Percentiles rank a stretch among this genome's conserved stretches.
These are phyloP conservation scores for Verticillium tricorpus DNA, from an alignment of 2,329 filamentous ascomycete genomes.

Conservation along the genomic window DNA sequence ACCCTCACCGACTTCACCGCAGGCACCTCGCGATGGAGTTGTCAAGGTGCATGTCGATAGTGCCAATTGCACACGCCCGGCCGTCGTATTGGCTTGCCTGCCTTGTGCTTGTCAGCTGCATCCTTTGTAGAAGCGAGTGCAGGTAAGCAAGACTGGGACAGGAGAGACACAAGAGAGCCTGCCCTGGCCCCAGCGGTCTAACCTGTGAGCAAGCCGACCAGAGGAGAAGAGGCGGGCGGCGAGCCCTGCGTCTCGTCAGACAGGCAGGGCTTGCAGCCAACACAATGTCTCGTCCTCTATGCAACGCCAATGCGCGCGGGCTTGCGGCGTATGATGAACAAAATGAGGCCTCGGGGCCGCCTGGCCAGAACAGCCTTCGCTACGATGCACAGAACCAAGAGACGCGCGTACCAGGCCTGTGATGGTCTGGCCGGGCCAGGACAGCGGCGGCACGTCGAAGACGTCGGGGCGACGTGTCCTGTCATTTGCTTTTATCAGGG, in stretches of 20 bases:
- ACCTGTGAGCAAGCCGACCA: background rate
- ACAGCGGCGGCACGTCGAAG: background rate
- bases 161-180: background rate
- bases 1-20: background rate
- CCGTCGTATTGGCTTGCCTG: background rate
- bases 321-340: background rate
- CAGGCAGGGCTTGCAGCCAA: background rate
- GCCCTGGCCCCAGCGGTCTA: background rate
- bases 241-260: background rate
- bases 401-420: background rate
- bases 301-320: background rate
- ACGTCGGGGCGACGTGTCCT: too few species aligned
- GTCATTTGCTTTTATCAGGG: background rate
- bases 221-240: background rate
- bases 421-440: background rate
- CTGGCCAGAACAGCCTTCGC: too few species aligned
- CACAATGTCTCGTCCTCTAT: background rate
- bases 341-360: background rate
- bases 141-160: background rate
- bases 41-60: background rate
- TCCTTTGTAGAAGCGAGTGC: background rate
- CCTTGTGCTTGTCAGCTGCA: background rate
- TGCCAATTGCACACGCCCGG: background rate
- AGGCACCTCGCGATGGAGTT: background rate
- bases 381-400: background rate